Percentiles rank a stretch among this genome's conserved stretches.
These are phyloP conservation scores for Prunus padus DNA, from an alignment of 306 rosid species.

Conservation along the genomic window DNA sequence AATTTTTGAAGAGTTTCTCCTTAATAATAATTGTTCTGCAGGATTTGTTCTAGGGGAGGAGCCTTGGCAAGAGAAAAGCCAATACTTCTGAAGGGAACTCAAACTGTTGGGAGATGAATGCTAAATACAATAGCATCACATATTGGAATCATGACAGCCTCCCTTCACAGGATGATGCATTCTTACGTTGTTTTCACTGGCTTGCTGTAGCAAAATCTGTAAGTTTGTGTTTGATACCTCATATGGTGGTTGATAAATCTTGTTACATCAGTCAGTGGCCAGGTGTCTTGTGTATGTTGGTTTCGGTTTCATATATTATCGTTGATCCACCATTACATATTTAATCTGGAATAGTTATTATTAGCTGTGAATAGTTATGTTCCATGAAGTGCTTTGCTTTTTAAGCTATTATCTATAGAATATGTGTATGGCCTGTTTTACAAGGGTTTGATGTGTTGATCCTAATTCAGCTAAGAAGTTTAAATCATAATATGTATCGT, in stretches of 20 bases:
- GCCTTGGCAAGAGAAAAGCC: slow-evolving; percentile 32
- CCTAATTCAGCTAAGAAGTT: not conserved
- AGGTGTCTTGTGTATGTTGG: not conserved
- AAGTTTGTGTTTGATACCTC: slow-evolving; percentile 28
- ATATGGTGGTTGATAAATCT: not conserved
- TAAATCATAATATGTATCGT: too few relatives aligned
- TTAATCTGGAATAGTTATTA: not conserved
- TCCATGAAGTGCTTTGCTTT: not conserved
- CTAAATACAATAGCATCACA: slow-evolving; percentile 54
- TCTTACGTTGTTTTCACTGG: slow-evolving; percentile 80
- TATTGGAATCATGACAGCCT: slow-evolving; percentile 83
- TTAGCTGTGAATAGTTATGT: not conserved
- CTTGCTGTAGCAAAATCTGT: slow-evolving; percentile 74
- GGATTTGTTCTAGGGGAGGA: slow-evolving; percentile 67
- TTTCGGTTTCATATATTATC: not conserved
- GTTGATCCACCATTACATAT: not conserved
- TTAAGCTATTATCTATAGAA: not conserved
- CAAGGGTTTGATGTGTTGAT: not conserved
- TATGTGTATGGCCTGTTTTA: not conserved
- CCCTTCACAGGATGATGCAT: slow-evolving; percentile 64
- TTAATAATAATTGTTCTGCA: slow-evolving; percentile 22
- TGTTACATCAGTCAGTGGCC: not conserved
- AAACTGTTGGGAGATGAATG: slow-evolving; percentile 58
- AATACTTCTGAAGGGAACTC: slow-evolving; percentile 30
- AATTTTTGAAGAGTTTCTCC: not conserved